These are phyloP conservation scores for Daedalea quercina DNA, from an alignment of 768 basidiomycete species.

Conservation along the genomic window DNA sequence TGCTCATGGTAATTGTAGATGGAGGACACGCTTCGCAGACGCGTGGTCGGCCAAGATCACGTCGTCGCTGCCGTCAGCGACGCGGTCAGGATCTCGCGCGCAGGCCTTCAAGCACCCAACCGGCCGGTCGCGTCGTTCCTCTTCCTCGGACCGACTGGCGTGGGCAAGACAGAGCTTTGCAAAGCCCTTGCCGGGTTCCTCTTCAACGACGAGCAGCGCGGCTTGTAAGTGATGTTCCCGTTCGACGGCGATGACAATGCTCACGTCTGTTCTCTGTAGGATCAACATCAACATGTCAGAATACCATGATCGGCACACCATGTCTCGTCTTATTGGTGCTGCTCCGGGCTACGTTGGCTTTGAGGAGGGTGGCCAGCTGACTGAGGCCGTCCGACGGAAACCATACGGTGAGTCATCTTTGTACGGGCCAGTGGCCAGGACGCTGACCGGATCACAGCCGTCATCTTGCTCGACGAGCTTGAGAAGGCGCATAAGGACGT, in stretches of 20 bases:
- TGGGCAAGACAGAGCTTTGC: constrained; percentile 87
- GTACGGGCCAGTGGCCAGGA: background rate
- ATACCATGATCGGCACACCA: constrained; percentile 89
- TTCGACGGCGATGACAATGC: background rate
- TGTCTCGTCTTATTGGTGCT: constrained; percentile 86
- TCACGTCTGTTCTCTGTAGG: constrained; percentile 27
- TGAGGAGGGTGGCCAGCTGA: constrained; percentile 62
- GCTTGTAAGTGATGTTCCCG: constrained; percentile 49
- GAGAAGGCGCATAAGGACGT: constrained; percentile 91
- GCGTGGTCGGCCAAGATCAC: constrained; percentile 89
- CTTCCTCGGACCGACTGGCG: constrained; percentile 85
- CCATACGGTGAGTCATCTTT: constrained; percentile 41
- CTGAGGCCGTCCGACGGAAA: constrained; percentile 56
- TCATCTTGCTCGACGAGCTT: constrained; percentile 60
- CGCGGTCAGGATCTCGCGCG: constrained; percentile 88
- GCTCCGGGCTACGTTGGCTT: constrained; percentile 87
- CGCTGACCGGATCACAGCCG: constrained; percentile 29
- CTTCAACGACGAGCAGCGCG: constrained; percentile 84
- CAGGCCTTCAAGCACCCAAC: constrained; percentile 83
- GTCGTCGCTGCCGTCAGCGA: constrained; percentile 83
- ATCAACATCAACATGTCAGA: constrained; percentile 97
- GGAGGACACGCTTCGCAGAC: constrained; percentile 68
- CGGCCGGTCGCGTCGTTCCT: constrained; percentile 91
- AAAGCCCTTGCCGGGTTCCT: constrained; percentile 86
- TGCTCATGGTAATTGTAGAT: constrained; percentile 43